Percentiles rank a stretch among this genome's conserved stretches.
Conservation (phyloP, 768 basidiomycete species). For the Tulasnella sp. region DNA sequence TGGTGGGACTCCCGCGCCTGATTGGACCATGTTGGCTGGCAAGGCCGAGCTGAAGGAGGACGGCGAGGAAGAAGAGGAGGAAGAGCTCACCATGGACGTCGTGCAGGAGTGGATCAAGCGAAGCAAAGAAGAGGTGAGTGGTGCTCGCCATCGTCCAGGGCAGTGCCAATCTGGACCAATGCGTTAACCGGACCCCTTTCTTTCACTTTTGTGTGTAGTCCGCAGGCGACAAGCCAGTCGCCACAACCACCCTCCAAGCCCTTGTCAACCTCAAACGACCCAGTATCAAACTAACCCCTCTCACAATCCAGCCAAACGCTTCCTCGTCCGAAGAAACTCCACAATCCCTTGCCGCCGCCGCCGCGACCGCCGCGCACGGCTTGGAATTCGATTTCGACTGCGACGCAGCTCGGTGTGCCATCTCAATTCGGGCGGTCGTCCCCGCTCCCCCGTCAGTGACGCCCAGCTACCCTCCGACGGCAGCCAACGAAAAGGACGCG, state of each 20-base stretch:
- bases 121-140: slow-evolving; percentile 56
- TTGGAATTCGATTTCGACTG: slow-evolving; percentile 92
- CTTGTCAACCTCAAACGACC: slow-evolving; percentile 92
- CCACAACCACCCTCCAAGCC: slow-evolving; percentile 90
- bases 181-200: not conserved
- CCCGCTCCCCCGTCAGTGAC: slow-evolving; percentile 35
- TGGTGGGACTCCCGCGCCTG: slow-evolving; percentile 50
- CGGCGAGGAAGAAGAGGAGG: slow-evolving; percentile 39
- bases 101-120: slow-evolving; percentile 80
- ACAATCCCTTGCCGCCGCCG: slow-evolving; percentile 37
- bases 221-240: slow-evolving; percentile 25
- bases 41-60: slow-evolving; percentile 18
- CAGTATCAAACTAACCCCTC: slow-evolving; percentile 66
- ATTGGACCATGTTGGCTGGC: slow-evolving; percentile 48
- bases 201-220: not conserved
- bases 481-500: slow-evolving; percentile 38
- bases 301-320: slow-evolving; percentile 26
- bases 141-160: not conserved
- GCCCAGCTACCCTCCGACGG: slow-evolving; percentile 47
- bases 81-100: slow-evolving; percentile 65
- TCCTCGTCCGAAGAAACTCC: slow-evolving; percentile 26
- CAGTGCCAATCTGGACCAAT: slow-evolving; percentile 6
- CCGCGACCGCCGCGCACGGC: slow-evolving; percentile 38
- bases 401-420: slow-evolving; percentile 74
- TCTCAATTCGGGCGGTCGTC: slow-evolving; percentile 69